phyloP scores from a whole-genome alignment of 2,329 filamentous ascomycete species.

The Trichoderma hamatum region DNA sequence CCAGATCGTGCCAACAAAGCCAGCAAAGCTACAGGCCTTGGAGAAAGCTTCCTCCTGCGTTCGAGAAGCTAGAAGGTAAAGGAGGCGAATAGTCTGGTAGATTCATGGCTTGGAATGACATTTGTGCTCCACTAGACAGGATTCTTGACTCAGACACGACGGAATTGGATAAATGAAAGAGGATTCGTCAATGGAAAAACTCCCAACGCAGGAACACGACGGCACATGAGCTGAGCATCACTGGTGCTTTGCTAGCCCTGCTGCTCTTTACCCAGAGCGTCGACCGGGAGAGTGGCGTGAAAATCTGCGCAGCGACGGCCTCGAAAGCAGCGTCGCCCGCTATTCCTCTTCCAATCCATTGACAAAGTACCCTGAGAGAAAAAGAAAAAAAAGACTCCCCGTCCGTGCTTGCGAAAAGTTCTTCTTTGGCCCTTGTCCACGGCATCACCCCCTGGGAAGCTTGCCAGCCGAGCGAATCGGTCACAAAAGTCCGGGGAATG shows the following conservation, averaged over 20 bases:
- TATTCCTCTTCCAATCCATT: neutral
- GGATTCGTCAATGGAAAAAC: neutral
- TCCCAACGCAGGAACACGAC: constrained; percentile 19
- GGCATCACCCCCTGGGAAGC: neutral
- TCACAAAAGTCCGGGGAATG: constrained; percentile 21
- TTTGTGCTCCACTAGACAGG: constrained; percentile 6
- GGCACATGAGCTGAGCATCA: constrained; percentile 20
- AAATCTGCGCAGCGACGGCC: neutral
- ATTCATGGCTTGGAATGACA: constrained; percentile 19
- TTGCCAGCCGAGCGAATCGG: constrained; percentile 21
- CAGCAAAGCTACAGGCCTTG: neutral
- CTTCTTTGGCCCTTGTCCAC: neutral
- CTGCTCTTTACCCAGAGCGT: constrained; percentile 3
- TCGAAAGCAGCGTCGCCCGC: neutral
- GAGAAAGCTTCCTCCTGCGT: constrained; percentile 3
- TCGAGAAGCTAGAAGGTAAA: constrained; percentile 11
- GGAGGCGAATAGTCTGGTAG: constrained; percentile 6
- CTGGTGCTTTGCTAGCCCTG: constrained; percentile 1
- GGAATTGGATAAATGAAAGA: constrained; percentile 7
- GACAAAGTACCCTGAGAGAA: neutral
- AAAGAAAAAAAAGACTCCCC: neutral
- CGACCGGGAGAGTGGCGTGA: neutral
- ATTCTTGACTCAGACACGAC: constrained; percentile 21
- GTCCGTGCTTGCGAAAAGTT: neutral
- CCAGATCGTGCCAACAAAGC: neutral